Conservation (phyloP, 345 rosid species). For the Pugionium dolabratum region DNA sequence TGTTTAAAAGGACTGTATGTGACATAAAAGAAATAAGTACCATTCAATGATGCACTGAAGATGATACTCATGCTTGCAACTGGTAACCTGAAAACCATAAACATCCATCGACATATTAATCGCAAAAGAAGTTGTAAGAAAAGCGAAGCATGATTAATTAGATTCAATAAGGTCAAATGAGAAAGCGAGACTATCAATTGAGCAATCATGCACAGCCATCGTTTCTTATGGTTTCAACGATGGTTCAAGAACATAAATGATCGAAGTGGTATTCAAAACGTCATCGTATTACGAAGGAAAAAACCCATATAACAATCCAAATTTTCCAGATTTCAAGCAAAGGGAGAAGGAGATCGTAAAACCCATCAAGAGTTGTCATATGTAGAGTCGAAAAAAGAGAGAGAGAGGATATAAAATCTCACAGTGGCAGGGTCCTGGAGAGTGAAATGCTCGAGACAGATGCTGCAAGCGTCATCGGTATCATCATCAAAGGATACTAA, state of each 20-base stretch:
- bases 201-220: not conserved
- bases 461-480: slow-evolving; percentile 77
- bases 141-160: no score
- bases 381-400: not conserved
- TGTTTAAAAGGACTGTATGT: not conserved
- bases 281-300: not conserved
- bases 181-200: not conserved
- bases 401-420: not conserved
- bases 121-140: no score
- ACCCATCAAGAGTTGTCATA: slow-evolving; percentile 6
- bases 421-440: slow-evolving; percentile 70
- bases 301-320: not conserved
- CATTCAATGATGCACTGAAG: slow-evolving; percentile 96
- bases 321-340: not conserved
- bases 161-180: not conserved
- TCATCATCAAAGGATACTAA: slow-evolving; percentile 44
- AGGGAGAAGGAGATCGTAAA: slow-evolving; percentile 12
- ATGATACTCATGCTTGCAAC: slow-evolving; percentile 94
- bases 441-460: slow-evolving; percentile 83
- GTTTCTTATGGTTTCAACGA: not conserved
- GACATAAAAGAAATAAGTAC: slow-evolving; percentile 37
- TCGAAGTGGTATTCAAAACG: slow-evolving; percentile 17
- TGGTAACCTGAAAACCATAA: slow-evolving; percentile 57
- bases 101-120: not conserved
- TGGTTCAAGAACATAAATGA: not conserved